Conservation (phyloP, 768 basidiomycete genomes). For the Imleria badia region DNA sequence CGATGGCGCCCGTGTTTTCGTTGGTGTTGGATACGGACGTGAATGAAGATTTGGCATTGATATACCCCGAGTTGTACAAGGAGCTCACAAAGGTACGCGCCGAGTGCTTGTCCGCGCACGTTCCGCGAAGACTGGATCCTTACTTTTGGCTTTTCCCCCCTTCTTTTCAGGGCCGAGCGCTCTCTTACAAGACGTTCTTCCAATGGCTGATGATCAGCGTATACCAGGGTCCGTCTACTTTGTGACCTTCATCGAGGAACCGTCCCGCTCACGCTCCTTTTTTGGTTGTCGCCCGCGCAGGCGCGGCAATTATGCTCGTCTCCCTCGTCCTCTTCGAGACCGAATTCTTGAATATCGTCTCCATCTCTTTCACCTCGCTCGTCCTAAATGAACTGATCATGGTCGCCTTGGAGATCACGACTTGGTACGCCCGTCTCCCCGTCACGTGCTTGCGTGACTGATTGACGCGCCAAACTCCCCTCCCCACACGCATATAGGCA, state of each 20-base stretch:
- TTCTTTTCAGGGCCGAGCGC: slow-evolving; percentile 73
- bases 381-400: slow-evolving; percentile 97
- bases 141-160: neutral
- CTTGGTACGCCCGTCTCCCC: slow-evolving; percentile 58
- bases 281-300: slow-evolving; percentile 38
- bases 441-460: neutral
- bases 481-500: slow-evolving; percentile 57
- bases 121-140: neutral
- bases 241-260: neutral
- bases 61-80: slow-evolving; percentile 98
- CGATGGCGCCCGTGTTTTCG: slow-evolving; percentile 98
- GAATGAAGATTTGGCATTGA: slow-evolving; percentile 89
- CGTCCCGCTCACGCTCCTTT: neutral
- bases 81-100: slow-evolving; percentile 84
- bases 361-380: slow-evolving; percentile 96
- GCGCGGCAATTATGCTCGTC: slow-evolving; percentile 98
- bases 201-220: slow-evolving; percentile 96
- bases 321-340: slow-evolving; percentile 95
- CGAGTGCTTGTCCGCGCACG: neutral
- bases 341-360: slow-evolving; percentile 96
- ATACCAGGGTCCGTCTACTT: slow-evolving; percentile 74
- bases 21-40: slow-evolving; percentile 95
- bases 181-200: slow-evolving; percentile 99
- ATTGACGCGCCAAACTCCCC: neutral
- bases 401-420: slow-evolving; percentile 97